phyloP scores from a whole-genome alignment of 148 eudicot genomes.

The Vaccinium vitisidaea region DNA sequence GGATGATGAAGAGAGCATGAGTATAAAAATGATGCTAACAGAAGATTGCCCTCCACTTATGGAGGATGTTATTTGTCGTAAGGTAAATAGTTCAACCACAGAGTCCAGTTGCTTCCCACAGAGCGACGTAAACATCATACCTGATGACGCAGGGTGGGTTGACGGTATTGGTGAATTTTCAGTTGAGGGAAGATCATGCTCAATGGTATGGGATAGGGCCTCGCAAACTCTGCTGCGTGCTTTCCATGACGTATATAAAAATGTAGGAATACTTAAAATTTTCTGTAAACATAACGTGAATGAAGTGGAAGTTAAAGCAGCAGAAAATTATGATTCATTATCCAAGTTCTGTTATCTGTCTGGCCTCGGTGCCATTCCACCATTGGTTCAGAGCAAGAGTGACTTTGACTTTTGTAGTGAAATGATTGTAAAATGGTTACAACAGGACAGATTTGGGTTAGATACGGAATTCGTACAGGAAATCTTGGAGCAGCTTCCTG shows the following conservation, averaged over 20 bases:
- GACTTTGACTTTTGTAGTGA: constrained; percentile 28
- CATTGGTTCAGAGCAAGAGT: constrained; percentile 20
- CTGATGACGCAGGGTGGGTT: constrained; percentile 17
- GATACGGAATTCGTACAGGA: constrained; percentile 54
- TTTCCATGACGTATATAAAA: constrained; percentile 32
- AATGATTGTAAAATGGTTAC: constrained; percentile 39
- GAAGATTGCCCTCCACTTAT: constrained; percentile 42
- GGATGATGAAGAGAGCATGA: constrained; percentile 36
- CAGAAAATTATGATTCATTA: constrained; percentile 29
- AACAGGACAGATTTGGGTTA: constrained; percentile 50
- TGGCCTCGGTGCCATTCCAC: constrained; percentile 32
- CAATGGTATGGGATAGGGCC: constrained; percentile 46
- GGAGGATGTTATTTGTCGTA: constrained; percentile 22
- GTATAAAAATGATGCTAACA: constrained; percentile 34
- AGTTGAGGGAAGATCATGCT: constrained; percentile 45
- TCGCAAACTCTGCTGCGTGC: constrained; percentile 33
- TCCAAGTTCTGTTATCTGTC: constrained; percentile 35
- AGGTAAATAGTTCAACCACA: constrained; percentile 18
- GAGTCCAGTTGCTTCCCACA: constrained; percentile 18
- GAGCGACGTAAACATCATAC: constrained; percentile 6
- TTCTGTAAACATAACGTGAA: constrained; percentile 34
- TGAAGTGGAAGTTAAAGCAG: constrained; percentile 7
- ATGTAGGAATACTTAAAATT: constrained; percentile 27
- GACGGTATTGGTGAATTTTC: constrained; percentile 43
- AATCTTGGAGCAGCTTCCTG: constrained; percentile 51